Percentiles rank a stretch among this genome's conserved stretches.
phyloP scores from a whole-genome alignment of 169 alveolate genomes.

The Cystoisospora suis region DNA sequence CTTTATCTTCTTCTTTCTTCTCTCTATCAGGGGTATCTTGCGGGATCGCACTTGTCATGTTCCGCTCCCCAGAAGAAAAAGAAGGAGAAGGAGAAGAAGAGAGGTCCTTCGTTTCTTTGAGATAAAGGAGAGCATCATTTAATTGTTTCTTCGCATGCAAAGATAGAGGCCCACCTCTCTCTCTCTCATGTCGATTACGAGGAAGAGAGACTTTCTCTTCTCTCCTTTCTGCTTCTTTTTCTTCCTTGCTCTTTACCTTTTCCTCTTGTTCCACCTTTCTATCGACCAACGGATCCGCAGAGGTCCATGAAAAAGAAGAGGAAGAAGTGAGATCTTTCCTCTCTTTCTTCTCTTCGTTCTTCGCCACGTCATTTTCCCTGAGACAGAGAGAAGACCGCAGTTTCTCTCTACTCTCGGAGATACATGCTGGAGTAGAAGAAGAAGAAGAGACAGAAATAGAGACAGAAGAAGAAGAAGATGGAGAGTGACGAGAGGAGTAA shows the following conservation, averaged over 20 bases:
- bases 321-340: background rate
- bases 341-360: no score
- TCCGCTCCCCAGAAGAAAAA: background rate
- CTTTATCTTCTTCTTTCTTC: background rate
- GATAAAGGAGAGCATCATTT: no score
- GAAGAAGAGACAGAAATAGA: background rate
- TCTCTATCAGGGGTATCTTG: background rate
- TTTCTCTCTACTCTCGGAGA: no score
- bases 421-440: background rate
- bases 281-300: background rate
- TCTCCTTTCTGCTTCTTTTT: no score
- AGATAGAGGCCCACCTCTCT: no score
- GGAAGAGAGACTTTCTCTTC: background rate
- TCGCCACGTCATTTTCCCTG: background rate
- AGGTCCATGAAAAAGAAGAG: background rate
- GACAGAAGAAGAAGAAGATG: no score
- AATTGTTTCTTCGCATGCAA: no score
- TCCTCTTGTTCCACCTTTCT: background rate
- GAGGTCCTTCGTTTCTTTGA: no score
- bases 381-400: background rate
- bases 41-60: background rate
- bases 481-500: no score
- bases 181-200: background rate
- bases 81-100: no score
- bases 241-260: background rate